phyloP scores from a whole-genome alignment of 2,329 filamentous ascomycete species.

The Fusarium multiceps region DNA sequence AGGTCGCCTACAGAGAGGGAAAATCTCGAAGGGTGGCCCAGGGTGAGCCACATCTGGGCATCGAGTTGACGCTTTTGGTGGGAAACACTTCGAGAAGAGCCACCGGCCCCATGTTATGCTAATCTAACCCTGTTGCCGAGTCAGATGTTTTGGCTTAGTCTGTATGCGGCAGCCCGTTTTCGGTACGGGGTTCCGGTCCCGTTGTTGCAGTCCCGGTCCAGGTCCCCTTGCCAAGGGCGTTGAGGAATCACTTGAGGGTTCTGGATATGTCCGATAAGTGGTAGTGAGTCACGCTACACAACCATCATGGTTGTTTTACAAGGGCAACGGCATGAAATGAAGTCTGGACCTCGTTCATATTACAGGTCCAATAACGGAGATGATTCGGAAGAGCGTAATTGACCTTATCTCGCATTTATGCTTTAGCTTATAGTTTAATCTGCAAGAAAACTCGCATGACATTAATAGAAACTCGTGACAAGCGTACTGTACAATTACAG shows the following conservation, averaged over 20 bases:
- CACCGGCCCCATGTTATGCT: slow-evolving; percentile 31
- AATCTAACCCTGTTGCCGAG: slow-evolving; percentile 46
- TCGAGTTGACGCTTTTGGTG: slow-evolving; percentile 36
- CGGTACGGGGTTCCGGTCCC: slow-evolving; percentile 31
- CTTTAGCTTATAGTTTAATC: slow-evolving; percentile 21
- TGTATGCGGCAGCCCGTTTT: slow-evolving; percentile 35
- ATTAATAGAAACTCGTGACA: slow-evolving; percentile 26
- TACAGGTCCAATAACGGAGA: slow-evolving; percentile 23
- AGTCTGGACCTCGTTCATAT: slow-evolving; percentile 9
- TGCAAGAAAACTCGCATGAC: slow-evolving; percentile 17
- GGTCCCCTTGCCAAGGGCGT: slow-evolving; percentile 24
- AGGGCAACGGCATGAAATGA: slow-evolving; percentile 13
- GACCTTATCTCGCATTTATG: slow-evolving; percentile 13
- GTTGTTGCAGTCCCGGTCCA: slow-evolving; percentile 18
- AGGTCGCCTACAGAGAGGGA: slow-evolving; percentile 42
- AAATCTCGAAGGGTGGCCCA: slow-evolving; percentile 37
- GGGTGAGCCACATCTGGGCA: slow-evolving; percentile 42
- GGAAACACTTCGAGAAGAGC: slow-evolving; percentile 36
- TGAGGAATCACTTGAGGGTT: slow-evolving; percentile 14
- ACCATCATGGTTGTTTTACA: slow-evolving; percentile 1
- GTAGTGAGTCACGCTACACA: slow-evolving; percentile 37
- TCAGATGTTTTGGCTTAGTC: slow-evolving; percentile 40
- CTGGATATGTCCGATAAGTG: slow-evolving; percentile 14
- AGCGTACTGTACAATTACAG: neutral
- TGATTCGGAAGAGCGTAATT: slow-evolving; percentile 22